Base-by-base conservation (phyloP, 192 early-diverging fungal genomes). In the Chytriomyces sp. region DNA sequence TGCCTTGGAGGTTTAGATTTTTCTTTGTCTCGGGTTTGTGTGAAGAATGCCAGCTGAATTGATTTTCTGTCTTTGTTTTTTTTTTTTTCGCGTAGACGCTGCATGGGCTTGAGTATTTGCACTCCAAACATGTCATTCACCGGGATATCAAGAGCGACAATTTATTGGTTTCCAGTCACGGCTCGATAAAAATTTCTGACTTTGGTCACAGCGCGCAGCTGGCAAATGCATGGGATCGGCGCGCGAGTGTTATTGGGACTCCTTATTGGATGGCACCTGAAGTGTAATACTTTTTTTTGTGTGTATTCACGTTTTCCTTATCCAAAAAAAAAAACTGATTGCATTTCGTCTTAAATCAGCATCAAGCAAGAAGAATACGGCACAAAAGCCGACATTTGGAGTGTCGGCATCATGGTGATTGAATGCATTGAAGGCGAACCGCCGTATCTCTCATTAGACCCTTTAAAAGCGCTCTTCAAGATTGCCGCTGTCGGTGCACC, bases 401-500 rank as follows among this genome's bases (percentile, higher is more conserved):
- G 85, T 6, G 65, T 89, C 6, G 88, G 87, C 11, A 89, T 89
- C 76, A 86, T 84, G 70, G 87, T 80, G 7, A 89, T 89, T 59
- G 88, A 89, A 60, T 84, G 85, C 81, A 81, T 82, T 28, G 85
- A 89, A 23, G 86, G 85, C 11, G 84, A 83, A 26, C 87, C 88
- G n/a, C 88, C 88, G 8, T 77, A 84, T 43, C 80, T 98, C 60
- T 13, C 13, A 5, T 94, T 95, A 78, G 93, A 96, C 61, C 96
- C 96, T 6, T 82, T 97, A 11, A 86, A 91, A 64, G 82, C 86
- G 10, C 73, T 89, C 50, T 86, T 85, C 80, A 69, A 88, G 28
- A 86, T 89, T 83, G 95, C 95, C 3, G 97, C 94, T 16, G 96
- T 93, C 66, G 97, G 97, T 26, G 96, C 94, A 10, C 97, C 96